Evolutionary conservation across 208 protist species (phyloP).

Genomic region (Strigomonas galati): DNA sequence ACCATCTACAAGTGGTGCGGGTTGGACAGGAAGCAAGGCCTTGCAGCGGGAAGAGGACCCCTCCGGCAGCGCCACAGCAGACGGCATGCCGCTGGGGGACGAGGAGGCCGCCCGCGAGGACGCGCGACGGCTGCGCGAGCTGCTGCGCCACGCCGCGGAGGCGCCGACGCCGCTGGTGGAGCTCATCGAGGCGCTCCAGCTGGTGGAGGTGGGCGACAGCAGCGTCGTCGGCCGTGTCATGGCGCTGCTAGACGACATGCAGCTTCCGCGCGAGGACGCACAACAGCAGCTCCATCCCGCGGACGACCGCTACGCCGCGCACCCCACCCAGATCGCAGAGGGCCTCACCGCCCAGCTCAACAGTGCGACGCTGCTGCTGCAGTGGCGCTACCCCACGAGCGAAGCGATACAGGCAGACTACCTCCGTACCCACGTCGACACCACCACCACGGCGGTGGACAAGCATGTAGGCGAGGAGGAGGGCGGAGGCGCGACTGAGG

Average conservation of each 20-base stretch:
- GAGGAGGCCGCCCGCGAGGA: neutral
- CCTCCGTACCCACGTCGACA: neutral
- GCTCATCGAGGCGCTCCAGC: constrained; percentile 49
- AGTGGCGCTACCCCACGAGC: neutral
- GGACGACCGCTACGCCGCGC: too few species aligned
- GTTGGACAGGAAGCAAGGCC: neutral
- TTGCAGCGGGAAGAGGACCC: neutral
- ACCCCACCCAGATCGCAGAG: too few species aligned
- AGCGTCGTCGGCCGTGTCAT: neutral
- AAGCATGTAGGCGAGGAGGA: neutral
- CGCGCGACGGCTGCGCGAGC: neutral
- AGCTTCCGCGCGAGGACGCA: neutral
- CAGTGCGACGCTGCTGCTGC: too few species aligned
- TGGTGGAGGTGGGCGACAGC: constrained; percentile 47
- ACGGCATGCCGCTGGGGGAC: neutral
- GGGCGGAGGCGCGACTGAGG: neutral
- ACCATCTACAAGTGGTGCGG: neutral
- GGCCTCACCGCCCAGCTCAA: too few species aligned
- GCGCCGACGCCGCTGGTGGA: constrained; percentile 24
- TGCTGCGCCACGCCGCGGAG: constrained; percentile 10
- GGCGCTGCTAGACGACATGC: constrained; percentile 1
- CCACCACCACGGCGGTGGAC: neutral
- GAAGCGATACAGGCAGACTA: neutral
- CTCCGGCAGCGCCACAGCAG: neutral
- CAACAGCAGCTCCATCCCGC: too few species aligned